Base-by-base conservation (phyloP, 768 basidiomycete genomes). In the Epithele typhae region DNA sequence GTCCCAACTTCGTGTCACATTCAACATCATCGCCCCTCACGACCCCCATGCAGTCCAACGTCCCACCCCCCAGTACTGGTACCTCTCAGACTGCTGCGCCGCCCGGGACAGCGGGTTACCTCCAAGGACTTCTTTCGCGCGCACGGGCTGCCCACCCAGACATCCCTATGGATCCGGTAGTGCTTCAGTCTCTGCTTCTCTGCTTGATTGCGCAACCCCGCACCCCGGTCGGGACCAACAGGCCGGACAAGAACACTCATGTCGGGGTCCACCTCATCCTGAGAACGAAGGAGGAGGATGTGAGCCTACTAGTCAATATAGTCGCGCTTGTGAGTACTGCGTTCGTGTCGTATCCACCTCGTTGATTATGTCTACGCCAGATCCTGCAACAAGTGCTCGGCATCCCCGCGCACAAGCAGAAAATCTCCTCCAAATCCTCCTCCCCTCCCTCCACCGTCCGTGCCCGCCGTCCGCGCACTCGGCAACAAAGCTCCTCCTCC, bases 131-230 rank as follows among this genome's bases (percentile, higher is more conserved):
- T 23, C 53, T 84, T 10, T 59, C 66, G 3, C 66, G 74, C 47
- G 60, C 84, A 43, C 75, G 69, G 32, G 54, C 68, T n/a, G 61
- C 64, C 6, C 63, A 66, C 22, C 68, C 76, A n/a, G 68, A 68
- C 40, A 60, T 82, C 14, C 81, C 82, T 7, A 46, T 86, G 3
- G 84, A 88, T 43, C 70, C 77, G 9, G 74, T 78, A 42, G 73
- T 87, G 34, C 64, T 87, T 18, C 83, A 82, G 59, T 78, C 82
- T 18, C 65, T 87, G 14, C 73, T 88, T 24, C 73, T 83, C 3
- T 84, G 77, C 59, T 68, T 88, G 38, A 66, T 84, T 27, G 72
- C 84, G 3, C 51, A 52, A 27, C 37, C 46, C n/a, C 45, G 52
- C 23, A 35, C 48, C 2, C 36, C 54, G 15, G 34, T 23, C 1